These are phyloP conservation scores for Candida chilensis DNA, from an alignment of 805 yeast genomes.

Conservation along the genomic window DNA sequence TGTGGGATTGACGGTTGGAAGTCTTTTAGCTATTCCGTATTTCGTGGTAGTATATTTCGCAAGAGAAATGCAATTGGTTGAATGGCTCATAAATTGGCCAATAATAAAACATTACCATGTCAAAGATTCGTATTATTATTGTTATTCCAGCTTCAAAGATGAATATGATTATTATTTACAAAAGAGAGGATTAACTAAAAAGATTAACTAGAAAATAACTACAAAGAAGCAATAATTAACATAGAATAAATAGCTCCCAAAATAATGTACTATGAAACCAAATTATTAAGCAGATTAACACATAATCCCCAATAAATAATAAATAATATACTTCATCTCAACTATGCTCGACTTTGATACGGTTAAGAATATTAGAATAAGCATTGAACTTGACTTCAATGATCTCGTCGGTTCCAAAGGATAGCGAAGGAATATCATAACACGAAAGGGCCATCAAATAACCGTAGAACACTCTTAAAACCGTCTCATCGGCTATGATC, in stretches of 20 bases:
- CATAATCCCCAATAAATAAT: too few species aligned
- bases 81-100: conserved; percentile 54
- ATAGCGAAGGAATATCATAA: conserved; percentile 71
- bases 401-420: conserved; percentile 74
- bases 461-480: conserved; percentile 84
- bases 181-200: conserved; percentile 2
- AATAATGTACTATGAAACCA: too few species aligned
- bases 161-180: conserved; percentile 27
- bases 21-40: conserved; percentile 47
- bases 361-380: conserved; percentile 60
- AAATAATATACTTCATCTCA: neutral
- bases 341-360: conserved; percentile 25
- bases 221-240: neutral
- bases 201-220: conserved; percentile 1
- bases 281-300: too few species aligned
- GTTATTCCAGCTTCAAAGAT: conserved; percentile 34
- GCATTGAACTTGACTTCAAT: conserved; percentile 86
- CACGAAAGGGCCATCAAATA: conserved; percentile 90
- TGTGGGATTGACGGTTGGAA: conserved; percentile 65
- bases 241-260: too few species aligned
- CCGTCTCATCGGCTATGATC: conserved; percentile 89
- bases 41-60: conserved; percentile 40
- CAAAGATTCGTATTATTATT: conserved; percentile 51
- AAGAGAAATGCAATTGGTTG: conserved; percentile 61
- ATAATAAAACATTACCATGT: conserved; percentile 40